phyloP scores from a whole-genome alignment of 2,329 filamentous ascomycete genomes.

The Aureobasidium musti region DNA sequence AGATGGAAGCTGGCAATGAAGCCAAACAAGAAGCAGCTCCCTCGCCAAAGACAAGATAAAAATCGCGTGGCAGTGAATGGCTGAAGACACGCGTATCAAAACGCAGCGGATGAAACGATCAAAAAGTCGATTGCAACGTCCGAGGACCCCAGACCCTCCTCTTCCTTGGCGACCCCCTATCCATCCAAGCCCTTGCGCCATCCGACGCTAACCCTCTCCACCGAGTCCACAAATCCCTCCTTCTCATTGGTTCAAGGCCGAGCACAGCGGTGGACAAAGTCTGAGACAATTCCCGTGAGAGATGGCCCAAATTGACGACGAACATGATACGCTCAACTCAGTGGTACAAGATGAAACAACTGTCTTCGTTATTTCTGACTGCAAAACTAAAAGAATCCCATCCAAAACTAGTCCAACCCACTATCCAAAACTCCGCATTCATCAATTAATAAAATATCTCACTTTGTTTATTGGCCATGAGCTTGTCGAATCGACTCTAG shows the following conservation, averaged over 20 bases:
- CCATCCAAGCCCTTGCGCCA: not conserved
- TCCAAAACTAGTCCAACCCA: not conserved
- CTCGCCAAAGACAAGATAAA: not conserved
- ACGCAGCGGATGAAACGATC: conserved; percentile 15
- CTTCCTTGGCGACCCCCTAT: conserved; percentile 22
- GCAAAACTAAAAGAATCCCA: not conserved
- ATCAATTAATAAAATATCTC: not conserved
- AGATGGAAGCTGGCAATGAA: not conserved
- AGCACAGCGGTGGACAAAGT: not conserved
- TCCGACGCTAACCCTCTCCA: conserved; percentile 6
- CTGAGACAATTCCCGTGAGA: not conserved
- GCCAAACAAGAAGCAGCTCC: not conserved
- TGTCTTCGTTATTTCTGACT: not conserved
- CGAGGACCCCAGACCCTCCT: conserved; percentile 5
- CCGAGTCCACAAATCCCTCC: not conserved
- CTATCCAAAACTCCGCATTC: conserved; percentile 15
- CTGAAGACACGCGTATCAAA: conserved; percentile 18
- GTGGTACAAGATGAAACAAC: not conserved
- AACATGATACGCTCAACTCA: not conserved
- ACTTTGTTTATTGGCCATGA: not conserved
- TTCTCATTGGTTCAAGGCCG: not conserved
- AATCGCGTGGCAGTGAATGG: conserved; percentile 18
- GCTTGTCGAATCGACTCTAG: conserved; percentile 51
- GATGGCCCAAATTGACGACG: not conserved
- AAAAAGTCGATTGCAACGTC: conserved; percentile 20